Base-by-base conservation (phyloP, 306 rosid species). In the Carpinus viminea region DNA sequence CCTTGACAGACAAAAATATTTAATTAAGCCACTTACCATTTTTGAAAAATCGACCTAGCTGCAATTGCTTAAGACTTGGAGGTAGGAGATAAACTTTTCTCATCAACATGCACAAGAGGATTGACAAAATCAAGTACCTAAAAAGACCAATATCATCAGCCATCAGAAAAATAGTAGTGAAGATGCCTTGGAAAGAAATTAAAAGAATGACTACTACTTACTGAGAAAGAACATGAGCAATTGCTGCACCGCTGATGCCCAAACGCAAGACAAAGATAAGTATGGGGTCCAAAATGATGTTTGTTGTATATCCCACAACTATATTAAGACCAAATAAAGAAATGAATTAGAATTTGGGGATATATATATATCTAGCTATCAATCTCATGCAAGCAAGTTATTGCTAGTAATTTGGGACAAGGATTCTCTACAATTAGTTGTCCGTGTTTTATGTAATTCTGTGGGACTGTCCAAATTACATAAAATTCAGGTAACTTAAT, bases 201-300 rank as follows among this genome's bases (percentile, higher is more conserved):
- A 7, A 72, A 74, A 80, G 47, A 16, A 56, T 66, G 9, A 55
- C 45, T 50, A 70, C 41, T n/a, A 80, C 99, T 93, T 82, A 95
- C 99, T 95, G 99, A 12, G 99, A 93, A 77, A 95, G 70, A 38
- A 93, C 98, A 81, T 95, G 99, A 16, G 99, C 90, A 61, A 95
- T 83, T 59, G 99, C 99, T 79, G 99, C 99, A 83, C 99, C 99
- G 76, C 75, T 88, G 82, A 95, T 86, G 21, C 99, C 99, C 85
- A 91, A 2, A 38, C 84, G 82, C 84, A 83, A 85, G 78, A 86
- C 80, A 80, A 95, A 95, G 45, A 95, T 95, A 64, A 95, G 89
- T 11, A 95, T 16, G 9, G 99, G 99, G 56, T 95, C 99, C 88
- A 95, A 73, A 20, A 82, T 84, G 4, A 93, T 83, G 74, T 95